Conservation (phyloP, 2,329 filamentous ascomycete genomes). For the Blumeriella jaapii region DNA sequence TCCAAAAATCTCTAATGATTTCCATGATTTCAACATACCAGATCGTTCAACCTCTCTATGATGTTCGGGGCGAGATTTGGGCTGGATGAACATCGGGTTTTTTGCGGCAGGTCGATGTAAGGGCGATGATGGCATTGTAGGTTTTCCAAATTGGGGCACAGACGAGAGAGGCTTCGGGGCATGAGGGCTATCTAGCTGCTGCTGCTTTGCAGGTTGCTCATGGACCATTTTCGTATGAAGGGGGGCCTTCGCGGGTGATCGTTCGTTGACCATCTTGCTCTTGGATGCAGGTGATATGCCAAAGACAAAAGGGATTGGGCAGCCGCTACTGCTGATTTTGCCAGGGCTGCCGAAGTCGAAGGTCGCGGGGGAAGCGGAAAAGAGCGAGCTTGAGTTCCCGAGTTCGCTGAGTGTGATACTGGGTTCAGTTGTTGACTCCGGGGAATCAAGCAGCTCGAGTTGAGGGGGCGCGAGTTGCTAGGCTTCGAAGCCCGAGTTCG, state of each 20-base stretch:
- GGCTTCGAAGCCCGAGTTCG: neutral
- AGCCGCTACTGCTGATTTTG: conserved; percentile 7
- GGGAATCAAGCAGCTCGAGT: conserved; percentile 3
- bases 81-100: conserved; percentile 24
- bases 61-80: conserved; percentile 25
- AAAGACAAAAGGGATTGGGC: conserved; percentile 17
- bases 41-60: conserved; percentile 20
- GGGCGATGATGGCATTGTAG: conserved; percentile 25
- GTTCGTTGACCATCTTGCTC: conserved; percentile 26
- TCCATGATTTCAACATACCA: too few species aligned
- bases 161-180: conserved; percentile 4
- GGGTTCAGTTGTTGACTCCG: conserved; percentile 6
- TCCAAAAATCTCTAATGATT: too few species aligned
- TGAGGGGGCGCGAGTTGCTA: conserved; percentile 2
- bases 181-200: conserved; percentile 3
- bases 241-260: conserved; percentile 24
- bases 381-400: conserved; percentile 26
- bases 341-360: conserved; percentile 11
- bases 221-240: conserved; percentile 17
- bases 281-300: conserved; percentile 9
- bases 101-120: conserved; percentile 19
- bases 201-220: conserved; percentile 12
- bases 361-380: conserved; percentile 16
- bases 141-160: conserved; percentile 24
- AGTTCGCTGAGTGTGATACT: conserved; percentile 19